phyloP scores from a whole-genome alignment of 1,139 yeast genomes.

The Hyphopichia khmerensis region DNA sequence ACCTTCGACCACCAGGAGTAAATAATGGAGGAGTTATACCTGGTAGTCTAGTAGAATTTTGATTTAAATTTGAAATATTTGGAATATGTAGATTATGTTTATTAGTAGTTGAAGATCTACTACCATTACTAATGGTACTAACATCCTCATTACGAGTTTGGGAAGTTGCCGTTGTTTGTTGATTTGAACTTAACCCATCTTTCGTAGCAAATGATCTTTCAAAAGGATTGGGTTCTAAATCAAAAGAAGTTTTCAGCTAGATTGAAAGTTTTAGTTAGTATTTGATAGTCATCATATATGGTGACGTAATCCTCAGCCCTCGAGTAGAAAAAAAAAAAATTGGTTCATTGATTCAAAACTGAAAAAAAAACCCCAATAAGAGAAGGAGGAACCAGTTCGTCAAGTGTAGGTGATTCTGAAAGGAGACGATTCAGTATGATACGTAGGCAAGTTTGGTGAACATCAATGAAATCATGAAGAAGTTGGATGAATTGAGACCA shows the following conservation, averaged over 20 bases:
- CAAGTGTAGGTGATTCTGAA: too few species aligned
- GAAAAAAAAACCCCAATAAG: neutral
- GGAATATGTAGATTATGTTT: slow-evolving; percentile 38
- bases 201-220: slow-evolving; percentile 86
- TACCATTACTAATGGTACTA: slow-evolving; percentile 4
- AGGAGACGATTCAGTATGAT: too few species aligned
- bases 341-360: too few species aligned
- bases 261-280: slow-evolving; percentile 16
- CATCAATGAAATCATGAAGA: too few species aligned
- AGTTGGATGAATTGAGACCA: too few species aligned
- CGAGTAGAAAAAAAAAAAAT: neutral
- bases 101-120: slow-evolving; percentile 14
- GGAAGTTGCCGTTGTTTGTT: slow-evolving; percentile 7
- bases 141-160: slow-evolving; percentile 7
- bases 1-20: slow-evolving; percentile 61
- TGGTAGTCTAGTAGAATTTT: slow-evolving; percentile 25
- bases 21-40: slow-evolving; percentile 54
- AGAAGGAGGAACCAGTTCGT: too few species aligned
- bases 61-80: slow-evolving; percentile 25
- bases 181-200: slow-evolving; percentile 15
- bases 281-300: neutral
- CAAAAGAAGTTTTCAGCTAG: slow-evolving; percentile 54
- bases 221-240: slow-evolving; percentile 92
- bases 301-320: slow-evolving; percentile 12
- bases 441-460: too few species aligned